Evolutionary conservation across 2,329 filamentous ascomycete species (phyloP).

Genomic region (Cladosporium austrohemisphaericum): DNA sequence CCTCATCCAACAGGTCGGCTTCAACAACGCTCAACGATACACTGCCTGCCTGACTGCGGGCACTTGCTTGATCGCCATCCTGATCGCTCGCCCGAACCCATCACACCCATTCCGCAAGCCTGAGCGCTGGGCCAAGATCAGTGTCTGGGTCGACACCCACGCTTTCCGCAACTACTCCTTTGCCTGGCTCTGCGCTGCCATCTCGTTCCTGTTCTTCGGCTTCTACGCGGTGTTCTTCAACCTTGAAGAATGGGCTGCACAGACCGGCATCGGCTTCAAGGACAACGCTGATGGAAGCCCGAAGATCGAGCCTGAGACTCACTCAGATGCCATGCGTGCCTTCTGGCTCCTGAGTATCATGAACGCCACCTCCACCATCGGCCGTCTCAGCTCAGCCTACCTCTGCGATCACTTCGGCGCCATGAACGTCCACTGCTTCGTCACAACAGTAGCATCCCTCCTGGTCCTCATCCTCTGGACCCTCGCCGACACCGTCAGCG

Average conservation of each 20-base stretch:
- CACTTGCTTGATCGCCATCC: slow-evolving; percentile 41
- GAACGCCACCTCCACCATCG: slow-evolving; percentile 48
- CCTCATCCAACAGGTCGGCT: slow-evolving; percentile 41
- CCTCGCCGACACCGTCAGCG: slow-evolving; percentile 34
- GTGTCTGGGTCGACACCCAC: slow-evolving; percentile 40
- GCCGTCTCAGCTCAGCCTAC: slow-evolving; percentile 43
- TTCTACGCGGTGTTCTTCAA: slow-evolving; percentile 54
- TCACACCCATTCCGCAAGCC: slow-evolving; percentile 36
- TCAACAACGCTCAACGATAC: slow-evolving; percentile 43
- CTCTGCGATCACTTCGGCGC: slow-evolving; percentile 45
- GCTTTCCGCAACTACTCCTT: slow-evolving; percentile 44
- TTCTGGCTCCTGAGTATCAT: slow-evolving; percentile 50
- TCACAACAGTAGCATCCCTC: slow-evolving; percentile 41
- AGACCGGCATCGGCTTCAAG: slow-evolving; percentile 40
- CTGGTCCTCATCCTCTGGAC: slow-evolving; percentile 46
- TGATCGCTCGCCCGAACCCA: slow-evolving; percentile 45
- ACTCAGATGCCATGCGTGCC: slow-evolving; percentile 39
- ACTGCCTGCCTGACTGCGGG: slow-evolving; percentile 40
- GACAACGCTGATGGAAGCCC: slow-evolving; percentile 23
- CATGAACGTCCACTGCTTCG: slow-evolving; percentile 43
- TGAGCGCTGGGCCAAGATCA: slow-evolving; percentile 37
- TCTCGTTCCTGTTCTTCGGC: slow-evolving; percentile 49
- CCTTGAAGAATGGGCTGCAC: slow-evolving; percentile 50
- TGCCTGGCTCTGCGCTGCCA: slow-evolving; percentile 42
- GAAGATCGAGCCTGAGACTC: slow-evolving; percentile 20